These are phyloP conservation scores for Candida morakotiae DNA, from an alignment of 805 yeast genomes.

Conservation along the genomic window DNA sequence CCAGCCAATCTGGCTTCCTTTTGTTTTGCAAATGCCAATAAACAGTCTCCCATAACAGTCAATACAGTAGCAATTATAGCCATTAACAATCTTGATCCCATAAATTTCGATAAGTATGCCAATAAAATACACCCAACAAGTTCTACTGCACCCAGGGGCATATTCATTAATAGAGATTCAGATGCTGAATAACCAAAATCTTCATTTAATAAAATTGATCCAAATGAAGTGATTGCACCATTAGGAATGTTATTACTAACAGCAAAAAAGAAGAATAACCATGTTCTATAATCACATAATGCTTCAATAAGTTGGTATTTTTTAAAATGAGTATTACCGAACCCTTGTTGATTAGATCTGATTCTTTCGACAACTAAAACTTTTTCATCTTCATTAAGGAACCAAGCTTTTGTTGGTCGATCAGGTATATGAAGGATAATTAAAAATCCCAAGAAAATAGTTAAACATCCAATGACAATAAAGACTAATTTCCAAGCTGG, in stretches of 20 bases:
- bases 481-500: constrained; percentile 60
- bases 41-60: constrained; percentile 23
- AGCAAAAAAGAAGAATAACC: constrained; percentile 28
- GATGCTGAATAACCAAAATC: constrained; percentile 22
- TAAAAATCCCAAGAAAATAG: constrained; percentile 47
- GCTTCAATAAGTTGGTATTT: constrained; percentile 34
- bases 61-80: constrained; percentile 20
- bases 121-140: constrained; percentile 32
- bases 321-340: constrained; percentile 37
- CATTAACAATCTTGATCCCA: constrained; percentile 24
- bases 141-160: constrained; percentile 49
- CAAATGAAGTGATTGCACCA: constrained; percentile 35
- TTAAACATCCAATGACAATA: constrained; percentile 56
- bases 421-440: constrained; percentile 43
- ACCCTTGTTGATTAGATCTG: constrained; percentile 36
- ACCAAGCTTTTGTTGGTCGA: constrained; percentile 34
- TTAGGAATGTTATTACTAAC: constrained; percentile 28
- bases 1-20: constrained; percentile 20
- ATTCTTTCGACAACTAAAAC: constrained; percentile 29
- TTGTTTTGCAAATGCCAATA: constrained; percentile 40
- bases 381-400: constrained; percentile 31
- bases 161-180: constrained; percentile 39
- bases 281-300: constrained; percentile 30
- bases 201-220: constrained; percentile 26
- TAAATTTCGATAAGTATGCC: constrained; percentile 19